Percentiles rank a stretch among this genome's conserved stretches.
Evolutionary conservation across 2,329 filamentous ascomycete genomes (phyloP).

Genomic region (Curvularia spicifera): DNA sequence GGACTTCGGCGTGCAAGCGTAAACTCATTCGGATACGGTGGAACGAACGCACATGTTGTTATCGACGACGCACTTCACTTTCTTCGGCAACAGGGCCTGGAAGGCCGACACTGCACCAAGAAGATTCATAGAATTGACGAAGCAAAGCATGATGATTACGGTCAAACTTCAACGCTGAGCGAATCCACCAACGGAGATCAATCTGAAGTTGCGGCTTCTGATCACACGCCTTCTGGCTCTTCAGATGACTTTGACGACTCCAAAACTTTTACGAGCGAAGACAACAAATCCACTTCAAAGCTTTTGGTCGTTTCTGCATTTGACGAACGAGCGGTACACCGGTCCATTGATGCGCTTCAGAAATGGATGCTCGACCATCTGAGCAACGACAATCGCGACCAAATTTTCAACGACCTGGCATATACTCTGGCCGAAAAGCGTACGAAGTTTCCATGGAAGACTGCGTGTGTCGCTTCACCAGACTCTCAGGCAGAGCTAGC

Average conservation of each 20-base stretch:
- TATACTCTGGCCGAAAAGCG: conserved; percentile 17
- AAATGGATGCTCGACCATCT: conserved; percentile 9
- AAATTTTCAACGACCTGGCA: conserved; percentile 14
- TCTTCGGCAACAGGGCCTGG: conserved; percentile 3
- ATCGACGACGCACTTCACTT: conserved; percentile 25
- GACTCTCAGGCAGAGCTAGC: neutral
- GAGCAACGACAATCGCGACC: neutral
- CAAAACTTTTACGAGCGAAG: neutral
- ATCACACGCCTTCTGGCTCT: neutral
- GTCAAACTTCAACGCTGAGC: neutral
- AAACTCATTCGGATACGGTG: conserved; percentile 39
- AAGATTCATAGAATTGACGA: neutral
- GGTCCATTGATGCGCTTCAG: neutral
- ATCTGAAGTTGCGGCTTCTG: neutral
- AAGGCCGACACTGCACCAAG: conserved; percentile 9
- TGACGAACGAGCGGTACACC: conserved; percentile 14
- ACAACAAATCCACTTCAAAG: neutral
- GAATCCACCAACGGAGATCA: neutral
- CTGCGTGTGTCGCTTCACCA: neutral
- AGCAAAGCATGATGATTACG: neutral
- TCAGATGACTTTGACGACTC: neutral
- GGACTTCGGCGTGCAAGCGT: conserved; percentile 27
- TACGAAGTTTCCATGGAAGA: conserved; percentile 21
- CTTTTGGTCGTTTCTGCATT: conserved; percentile 15
- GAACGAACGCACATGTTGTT: conserved; percentile 30